Base-by-base conservation (phyloP, 1,139 yeast genomes). In the Sugiyamaella neomexicana region DNA sequence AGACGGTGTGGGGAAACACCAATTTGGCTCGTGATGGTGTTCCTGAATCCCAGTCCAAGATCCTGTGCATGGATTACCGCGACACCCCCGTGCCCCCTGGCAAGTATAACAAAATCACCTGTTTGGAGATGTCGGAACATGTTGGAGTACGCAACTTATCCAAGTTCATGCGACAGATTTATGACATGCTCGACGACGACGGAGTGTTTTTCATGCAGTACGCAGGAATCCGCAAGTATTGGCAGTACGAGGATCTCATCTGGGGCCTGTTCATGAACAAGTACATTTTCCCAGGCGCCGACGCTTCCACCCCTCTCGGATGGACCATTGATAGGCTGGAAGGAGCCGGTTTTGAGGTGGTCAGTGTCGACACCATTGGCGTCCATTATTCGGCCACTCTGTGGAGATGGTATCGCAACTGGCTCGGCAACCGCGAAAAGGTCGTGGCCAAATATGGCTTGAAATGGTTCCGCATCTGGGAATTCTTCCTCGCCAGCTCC, bases 231-330 rank as follows among this genome's bases (percentile, higher is more conserved):
- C 84, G 97, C 77, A 90, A 89, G 77, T 78, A 81, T 59, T 89
- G 97, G 97, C 97, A 89, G 76, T 89, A 88, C 72, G 97, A 89
- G 76, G 97, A 89, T 72, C 80, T 89, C 68, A 78, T 83, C 73
- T 89, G 97, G 97, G 97, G 97, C 63, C 78, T 90, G 70, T 90
- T 89, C 73, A 90, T 89, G 97, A 89, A 90, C 82, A 89, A 89
- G 78, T 89, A 89, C 75, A 85, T 89, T 69, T 89, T 89, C 89
- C 97, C 97, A 46, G 97, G 97, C 75, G 97, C 97, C 53, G 97
- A 89, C 75, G 97, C 97, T 49, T 88, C 96, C 7, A 90, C 97
- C 55, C 97, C 97, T 50, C 80, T 90, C 66, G 89, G 89, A 56
- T 90, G 87, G 70, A 93, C 88, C 62, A 78, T 85, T 59, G 81